Evolutionary conservation across 2,329 filamentous ascomycete genomes (phyloP).

Genomic region (Alternaria triticimaculans): DNA sequence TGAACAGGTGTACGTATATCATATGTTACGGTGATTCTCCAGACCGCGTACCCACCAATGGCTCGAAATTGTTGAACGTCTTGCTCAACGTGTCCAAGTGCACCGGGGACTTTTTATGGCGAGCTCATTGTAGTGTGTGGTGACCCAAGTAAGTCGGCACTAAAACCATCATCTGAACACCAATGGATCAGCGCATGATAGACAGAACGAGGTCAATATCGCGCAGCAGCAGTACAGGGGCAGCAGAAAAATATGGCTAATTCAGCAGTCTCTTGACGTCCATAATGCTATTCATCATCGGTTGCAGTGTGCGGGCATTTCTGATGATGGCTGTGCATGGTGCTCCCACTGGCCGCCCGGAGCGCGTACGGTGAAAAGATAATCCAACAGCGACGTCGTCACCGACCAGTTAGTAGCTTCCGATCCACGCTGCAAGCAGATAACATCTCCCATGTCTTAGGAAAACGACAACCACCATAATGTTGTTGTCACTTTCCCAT

Average conservation of each 20-base stretch:
- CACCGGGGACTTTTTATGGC: not conserved
- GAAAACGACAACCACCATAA: slow-evolving; percentile 18
- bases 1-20: not conserved
- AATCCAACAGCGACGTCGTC: slow-evolving; percentile 38
- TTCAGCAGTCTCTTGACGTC: not conserved
- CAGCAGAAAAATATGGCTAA: not conserved
- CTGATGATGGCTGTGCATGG: slow-evolving; percentile 22
- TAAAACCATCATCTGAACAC: not conserved
- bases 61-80: not conserved
- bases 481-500: slow-evolving; percentile 16
- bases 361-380: slow-evolving; percentile 30
- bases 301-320: slow-evolving; percentile 1
- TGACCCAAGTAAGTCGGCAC: not conserved
- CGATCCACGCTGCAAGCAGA: slow-evolving; percentile 18
- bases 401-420: slow-evolving; percentile 8
- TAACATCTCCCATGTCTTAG: slow-evolving; percentile 3
- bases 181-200: not conserved
- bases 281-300: too few species aligned
- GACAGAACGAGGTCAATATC: not conserved
- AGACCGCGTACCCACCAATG: not conserved
- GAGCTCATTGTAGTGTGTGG: not conserved
- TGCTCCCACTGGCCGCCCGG: slow-evolving; percentile 25
- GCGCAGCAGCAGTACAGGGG: not conserved
- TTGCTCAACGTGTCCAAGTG: not conserved
- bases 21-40: not conserved